These are phyloP conservation scores for Macrolepiota fuliginosa DNA, from an alignment of 768 basidiomycete genomes.

Conservation along the genomic window DNA sequence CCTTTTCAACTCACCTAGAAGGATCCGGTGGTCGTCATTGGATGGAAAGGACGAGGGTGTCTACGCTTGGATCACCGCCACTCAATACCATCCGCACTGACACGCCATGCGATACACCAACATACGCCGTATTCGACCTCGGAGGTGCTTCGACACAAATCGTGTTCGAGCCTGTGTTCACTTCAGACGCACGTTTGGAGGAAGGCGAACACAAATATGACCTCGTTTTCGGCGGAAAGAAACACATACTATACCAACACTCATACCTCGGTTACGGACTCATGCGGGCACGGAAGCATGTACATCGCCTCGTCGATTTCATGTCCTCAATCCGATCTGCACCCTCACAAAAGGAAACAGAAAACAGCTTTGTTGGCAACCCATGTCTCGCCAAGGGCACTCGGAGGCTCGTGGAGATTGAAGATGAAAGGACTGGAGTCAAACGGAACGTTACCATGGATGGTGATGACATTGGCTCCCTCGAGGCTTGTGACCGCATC, in stretches of 20 bases:
- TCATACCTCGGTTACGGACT: conserved; percentile 97
- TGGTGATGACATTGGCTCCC: conserved; percentile 78
- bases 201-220: no score
- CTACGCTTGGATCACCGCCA: conserved; percentile 98
- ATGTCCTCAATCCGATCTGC: conserved; percentile 48
- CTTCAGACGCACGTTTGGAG: conserved; percentile 37
- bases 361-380: conserved; percentile 47
- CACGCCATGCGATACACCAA: no score
- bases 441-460: conserved; percentile 77
- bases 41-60: conserved; percentile 95
- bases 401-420: conserved; percentile 59
- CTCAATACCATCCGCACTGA: conserved; percentile 67
- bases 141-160: no score
- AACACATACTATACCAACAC: no score
- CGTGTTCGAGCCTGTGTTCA: conserved; percentile 70
- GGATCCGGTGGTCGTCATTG: conserved; percentile 83
- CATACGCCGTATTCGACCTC: no score
- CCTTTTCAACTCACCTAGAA: conserved; percentile 57
- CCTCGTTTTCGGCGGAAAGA: no score
- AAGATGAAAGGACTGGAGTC: conserved; percentile 37
- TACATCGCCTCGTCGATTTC: conserved; percentile 91
- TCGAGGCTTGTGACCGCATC: conserved; percentile 81
- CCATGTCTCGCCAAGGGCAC: conserved; percentile 80
- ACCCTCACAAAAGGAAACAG: conserved; percentile 11
- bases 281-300: conserved; percentile 80